phyloP scores from a whole-genome alignment of 2,329 filamentous ascomycete genomes.

The Trichoderma harzianum region DNA sequence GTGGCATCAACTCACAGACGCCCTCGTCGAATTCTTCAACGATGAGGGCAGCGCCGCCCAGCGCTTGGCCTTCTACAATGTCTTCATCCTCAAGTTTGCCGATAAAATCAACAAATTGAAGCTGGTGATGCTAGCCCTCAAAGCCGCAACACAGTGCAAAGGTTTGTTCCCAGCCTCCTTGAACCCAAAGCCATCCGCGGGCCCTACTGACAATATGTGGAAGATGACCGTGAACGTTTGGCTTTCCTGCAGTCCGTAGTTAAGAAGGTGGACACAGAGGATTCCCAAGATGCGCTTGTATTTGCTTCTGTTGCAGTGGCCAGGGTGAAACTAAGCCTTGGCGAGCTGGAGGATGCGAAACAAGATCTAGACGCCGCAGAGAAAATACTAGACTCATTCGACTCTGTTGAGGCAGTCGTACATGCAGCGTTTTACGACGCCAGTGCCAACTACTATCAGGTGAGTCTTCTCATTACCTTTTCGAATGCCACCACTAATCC shows the following conservation, averaged over 20 bases:
- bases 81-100: slow-evolving; percentile 92
- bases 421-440: slow-evolving; percentile 95
- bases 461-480: slow-evolving; percentile 20
- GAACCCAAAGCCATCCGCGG: neutral
- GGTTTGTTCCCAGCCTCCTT: slow-evolving; percentile 46
- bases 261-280: slow-evolving; percentile 84
- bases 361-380: slow-evolving; percentile 86
- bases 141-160: slow-evolving; percentile 79
- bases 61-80: slow-evolving; percentile 86
- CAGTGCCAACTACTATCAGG: slow-evolving; percentile 92
- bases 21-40: slow-evolving; percentile 84
- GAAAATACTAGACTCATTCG: slow-evolving; percentile 83
- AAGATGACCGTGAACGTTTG: slow-evolving; percentile 84
- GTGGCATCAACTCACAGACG: slow-evolving; percentile 97
- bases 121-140: slow-evolving; percentile 85
- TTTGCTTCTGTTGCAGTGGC: slow-evolving; percentile 91
- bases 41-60: slow-evolving; percentile 75
- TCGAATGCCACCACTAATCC: neutral
- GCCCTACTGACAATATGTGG: slow-evolving; percentile 2
- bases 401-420: slow-evolving; percentile 91
- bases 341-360: slow-evolving; percentile 76
- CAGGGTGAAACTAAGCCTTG: slow-evolving; percentile 76
- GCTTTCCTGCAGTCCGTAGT: slow-evolving; percentile 79
- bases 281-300: slow-evolving; percentile 92
- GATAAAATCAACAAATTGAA: slow-evolving; percentile 99